Percentiles rank a stretch among this genome's conserved stretches.
Evolutionary conservation across 768 basidiomycete genomes (phyloP).

Genomic region (Pleurotus pulmonarius): DNA sequence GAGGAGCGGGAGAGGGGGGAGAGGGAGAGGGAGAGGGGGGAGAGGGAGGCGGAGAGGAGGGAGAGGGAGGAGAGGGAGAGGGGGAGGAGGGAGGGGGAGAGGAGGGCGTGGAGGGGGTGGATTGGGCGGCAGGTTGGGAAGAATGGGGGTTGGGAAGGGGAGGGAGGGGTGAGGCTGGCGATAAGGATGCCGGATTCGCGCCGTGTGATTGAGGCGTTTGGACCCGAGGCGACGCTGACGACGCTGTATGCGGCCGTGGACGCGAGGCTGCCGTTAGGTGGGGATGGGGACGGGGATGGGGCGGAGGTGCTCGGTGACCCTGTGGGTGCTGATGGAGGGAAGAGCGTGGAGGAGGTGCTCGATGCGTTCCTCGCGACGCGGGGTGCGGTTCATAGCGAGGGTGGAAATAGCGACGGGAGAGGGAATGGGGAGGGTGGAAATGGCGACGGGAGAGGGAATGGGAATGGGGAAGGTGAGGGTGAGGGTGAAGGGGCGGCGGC

Average conservation of each 20-base stretch:
- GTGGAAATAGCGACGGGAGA: too few relatives aligned
- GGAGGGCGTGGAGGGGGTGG: conserved; percentile 59
- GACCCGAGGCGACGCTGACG: conserved; percentile 45
- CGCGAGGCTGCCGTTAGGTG: conserved; percentile 37
- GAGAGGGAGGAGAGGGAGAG: conserved; percentile 29
- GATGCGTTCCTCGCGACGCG: too few relatives aligned
- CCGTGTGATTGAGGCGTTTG: conserved; percentile 58
- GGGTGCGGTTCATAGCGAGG: too few relatives aligned
- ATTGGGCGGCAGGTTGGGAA: conserved; percentile 45
- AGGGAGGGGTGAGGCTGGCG: conserved; percentile 37
- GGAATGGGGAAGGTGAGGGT: conserved; percentile 30
- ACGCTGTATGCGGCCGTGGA: conserved; percentile 57
- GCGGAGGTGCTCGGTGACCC: conserved; percentile 14
- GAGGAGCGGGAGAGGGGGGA: conserved; percentile 23
- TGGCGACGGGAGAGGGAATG: too few relatives aligned
- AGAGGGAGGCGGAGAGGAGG: conserved; percentile 8
- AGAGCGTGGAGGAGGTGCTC: too few relatives aligned
- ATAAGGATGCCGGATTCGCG: conserved; percentile 53
- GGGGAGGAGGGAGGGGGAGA: conserved; percentile 22
- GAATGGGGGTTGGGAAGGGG: conserved; percentile 16
- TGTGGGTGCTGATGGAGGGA: too few relatives aligned
- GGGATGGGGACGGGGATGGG: conserved; percentile 28
- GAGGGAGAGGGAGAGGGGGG: conserved; percentile 48
- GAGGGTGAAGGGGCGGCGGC: conserved; percentile 15
- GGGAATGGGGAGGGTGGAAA: too few relatives aligned